phyloP scores from a whole-genome alignment of 768 basidiomycete species.

The Sarcodon aspratus region DNA sequence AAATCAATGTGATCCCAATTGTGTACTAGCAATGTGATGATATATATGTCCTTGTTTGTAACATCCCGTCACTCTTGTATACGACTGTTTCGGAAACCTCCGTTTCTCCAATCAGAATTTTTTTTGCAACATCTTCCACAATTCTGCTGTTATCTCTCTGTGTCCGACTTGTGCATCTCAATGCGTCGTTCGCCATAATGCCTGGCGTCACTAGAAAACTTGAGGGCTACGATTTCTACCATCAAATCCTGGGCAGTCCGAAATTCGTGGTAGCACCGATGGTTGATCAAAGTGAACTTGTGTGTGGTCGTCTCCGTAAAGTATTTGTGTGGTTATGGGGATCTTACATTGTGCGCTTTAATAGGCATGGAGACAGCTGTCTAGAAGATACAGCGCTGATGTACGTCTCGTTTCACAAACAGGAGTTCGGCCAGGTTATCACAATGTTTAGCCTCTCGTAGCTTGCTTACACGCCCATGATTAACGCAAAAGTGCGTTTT shows the following conservation, averaged over 20 bases:
- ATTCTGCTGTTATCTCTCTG: too few species aligned
- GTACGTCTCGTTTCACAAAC: constrained; percentile 24
- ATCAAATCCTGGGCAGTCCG: constrained; percentile 67
- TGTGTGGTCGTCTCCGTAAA: constrained; percentile 32
- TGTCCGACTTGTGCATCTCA: too few species aligned
- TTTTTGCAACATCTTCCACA: too few species aligned
- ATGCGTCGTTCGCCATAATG: background rate
- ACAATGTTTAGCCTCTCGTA: constrained; percentile 18
- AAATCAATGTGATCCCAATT: too few species aligned
- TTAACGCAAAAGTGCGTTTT: constrained; percentile 68
- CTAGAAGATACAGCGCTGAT: constrained; percentile 73
- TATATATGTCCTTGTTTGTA: too few species aligned
- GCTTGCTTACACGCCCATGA: constrained; percentile 97
- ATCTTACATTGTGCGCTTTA: background rate
- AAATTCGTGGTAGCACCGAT: constrained; percentile 93
- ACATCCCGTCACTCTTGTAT: too few species aligned
- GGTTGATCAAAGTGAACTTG: constrained; percentile 97
- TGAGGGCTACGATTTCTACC: constrained; percentile 77
- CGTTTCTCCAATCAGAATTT: too few species aligned
- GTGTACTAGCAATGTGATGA: too few species aligned
- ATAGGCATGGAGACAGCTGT: constrained; percentile 85
- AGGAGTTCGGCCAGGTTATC: constrained; percentile 1
- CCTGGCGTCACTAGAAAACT: constrained; percentile 27
- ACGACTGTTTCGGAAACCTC: too few species aligned
- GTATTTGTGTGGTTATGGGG: background rate